These are phyloP conservation scores for Salinomyces thailandicus DNA, from an alignment of 2,329 filamentous ascomycete genomes.

Conservation along the genomic window DNA sequence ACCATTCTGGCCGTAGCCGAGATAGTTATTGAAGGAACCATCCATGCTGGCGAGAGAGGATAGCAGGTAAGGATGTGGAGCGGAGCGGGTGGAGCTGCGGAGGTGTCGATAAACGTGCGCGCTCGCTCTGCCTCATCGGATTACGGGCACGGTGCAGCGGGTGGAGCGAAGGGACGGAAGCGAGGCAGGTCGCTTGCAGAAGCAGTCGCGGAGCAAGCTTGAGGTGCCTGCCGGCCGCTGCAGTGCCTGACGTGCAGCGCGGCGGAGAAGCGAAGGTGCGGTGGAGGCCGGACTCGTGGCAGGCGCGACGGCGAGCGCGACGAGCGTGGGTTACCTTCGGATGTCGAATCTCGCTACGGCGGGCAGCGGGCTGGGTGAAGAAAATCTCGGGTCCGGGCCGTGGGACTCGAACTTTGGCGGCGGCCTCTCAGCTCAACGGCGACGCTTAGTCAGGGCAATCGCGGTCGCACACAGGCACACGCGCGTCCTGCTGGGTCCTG, in stretches of 20 bases:
- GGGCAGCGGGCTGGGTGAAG: not conserved
- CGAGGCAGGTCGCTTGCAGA: not conserved
- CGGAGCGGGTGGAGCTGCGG: constrained; percentile 11
- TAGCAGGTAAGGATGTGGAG: constrained; percentile 7
- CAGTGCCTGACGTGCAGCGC: constrained; percentile 5
- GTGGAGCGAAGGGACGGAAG: constrained; percentile 4
- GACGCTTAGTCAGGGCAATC: too few species aligned
- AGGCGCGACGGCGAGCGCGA: too few species aligned
- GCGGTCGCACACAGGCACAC: too few species aligned
- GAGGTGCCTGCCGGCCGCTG: constrained; percentile 1
- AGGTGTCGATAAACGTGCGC: not conserved
- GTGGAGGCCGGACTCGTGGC: too few species aligned
- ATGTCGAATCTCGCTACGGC: too few species aligned
- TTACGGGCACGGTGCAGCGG: not conserved
- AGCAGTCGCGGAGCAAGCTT: not conserved
- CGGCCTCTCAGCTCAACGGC: too few species aligned
- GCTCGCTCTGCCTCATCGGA: constrained; percentile 8
- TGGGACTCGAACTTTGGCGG: not conserved
- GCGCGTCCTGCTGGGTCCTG: too few species aligned
- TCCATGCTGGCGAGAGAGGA: constrained; percentile 6
- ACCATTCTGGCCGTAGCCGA: constrained; percentile 3
- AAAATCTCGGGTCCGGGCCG: too few species aligned
- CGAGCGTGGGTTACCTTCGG: too few species aligned
- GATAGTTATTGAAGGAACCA: constrained; percentile 8
- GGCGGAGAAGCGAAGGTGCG: constrained; percentile 1